Evolutionary conservation across 257 asterid species (phyloP), one percentile per base, ranked within the genome.

Genomic region (Galeopsis tetrahit): DNA sequence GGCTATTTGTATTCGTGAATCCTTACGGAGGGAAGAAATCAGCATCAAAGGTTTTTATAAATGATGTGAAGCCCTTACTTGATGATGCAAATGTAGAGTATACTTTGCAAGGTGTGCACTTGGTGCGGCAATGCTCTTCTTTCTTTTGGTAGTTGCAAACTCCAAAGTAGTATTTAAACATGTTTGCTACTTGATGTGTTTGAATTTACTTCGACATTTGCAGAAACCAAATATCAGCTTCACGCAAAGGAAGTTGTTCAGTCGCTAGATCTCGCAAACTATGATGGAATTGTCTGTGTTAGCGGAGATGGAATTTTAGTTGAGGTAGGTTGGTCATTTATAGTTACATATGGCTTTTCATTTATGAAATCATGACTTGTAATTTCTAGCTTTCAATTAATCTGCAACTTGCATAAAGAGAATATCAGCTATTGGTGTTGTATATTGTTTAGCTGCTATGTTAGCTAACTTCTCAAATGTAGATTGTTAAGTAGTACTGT

Each of bases 241-340:
- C 95, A 95, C 69, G 99, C 99, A 2, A 95, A 90, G 88, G 97
- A 95, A 83, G 80, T 87, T 44, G 88, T 70, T 80, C 86, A 79
- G 66, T 76, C 86, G 0, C 70, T 92, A 79, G 98, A 95, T 83
- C 82, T 95, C 42, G 72, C 74, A 10, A 81, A 80, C 68, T 90
- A 87, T 39, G 96, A 95, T 65, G 99, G 99, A 53, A 84, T 95
- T 75, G 84, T 95, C 69, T 95, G 99, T 71, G 93, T 90, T 59
- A 95, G 99, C 11, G 99, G 99, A 40, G 99, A 95, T 42, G 99
- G 99, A 34, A 66, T 90, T 82, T 72, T 95, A 42, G 99, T 92
- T 76, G 99, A 95, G 98, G 99, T 92, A 57, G 75, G 90, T 76
- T 73, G 53, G 78, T 68, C 52, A 64, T 64, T 61, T 44, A 52